Percentiles rank a stretch among this genome's conserved stretches.
These are phyloP conservation scores for Arthrobotrys sinensis DNA, from an alignment of 2,329 filamentous ascomycete genomes.

Conservation along the genomic window DNA sequence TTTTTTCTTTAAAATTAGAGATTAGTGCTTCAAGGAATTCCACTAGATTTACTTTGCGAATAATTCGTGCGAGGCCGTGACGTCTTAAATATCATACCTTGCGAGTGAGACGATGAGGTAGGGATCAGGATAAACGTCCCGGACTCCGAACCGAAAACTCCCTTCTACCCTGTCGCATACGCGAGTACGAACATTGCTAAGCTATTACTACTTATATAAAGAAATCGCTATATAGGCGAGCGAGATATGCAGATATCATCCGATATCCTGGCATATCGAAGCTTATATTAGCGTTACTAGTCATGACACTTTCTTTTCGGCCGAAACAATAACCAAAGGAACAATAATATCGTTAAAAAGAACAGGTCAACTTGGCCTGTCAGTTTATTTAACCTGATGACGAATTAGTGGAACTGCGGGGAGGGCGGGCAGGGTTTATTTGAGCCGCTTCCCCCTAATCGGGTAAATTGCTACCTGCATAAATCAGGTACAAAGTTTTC, in stretches of 20 bases:
- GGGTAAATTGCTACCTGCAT: slow-evolving; percentile 1
- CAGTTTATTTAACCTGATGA: neutral
- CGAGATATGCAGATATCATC: neutral
- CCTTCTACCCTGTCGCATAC: neutral
- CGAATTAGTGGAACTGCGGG: neutral
- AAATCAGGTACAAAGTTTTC: too few species aligned
- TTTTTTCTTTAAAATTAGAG: too few species aligned
- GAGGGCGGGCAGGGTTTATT: neutral
- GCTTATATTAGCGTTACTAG: neutral
- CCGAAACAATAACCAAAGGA: neutral
- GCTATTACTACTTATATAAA: slow-evolving; percentile 21
- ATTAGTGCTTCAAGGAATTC: neutral
- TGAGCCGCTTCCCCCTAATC: slow-evolving; percentile 1
- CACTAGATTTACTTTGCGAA: neutral
- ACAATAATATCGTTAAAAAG: too few species aligned
- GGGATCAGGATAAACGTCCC: slow-evolving; percentile 13
- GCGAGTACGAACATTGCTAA: slow-evolving; percentile 9
- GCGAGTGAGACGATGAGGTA: neutral
- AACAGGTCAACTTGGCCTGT: too few species aligned
- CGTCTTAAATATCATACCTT: neutral
- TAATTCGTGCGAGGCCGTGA: neutral
- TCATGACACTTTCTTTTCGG: neutral
- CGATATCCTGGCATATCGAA: neutral
- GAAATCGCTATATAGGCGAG: neutral
- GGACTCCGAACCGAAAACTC: slow-evolving; percentile 12